Evolutionary conservation across 768 basidiomycete genomes (phyloP).

Genomic region (Amanita polypyramis): DNA sequence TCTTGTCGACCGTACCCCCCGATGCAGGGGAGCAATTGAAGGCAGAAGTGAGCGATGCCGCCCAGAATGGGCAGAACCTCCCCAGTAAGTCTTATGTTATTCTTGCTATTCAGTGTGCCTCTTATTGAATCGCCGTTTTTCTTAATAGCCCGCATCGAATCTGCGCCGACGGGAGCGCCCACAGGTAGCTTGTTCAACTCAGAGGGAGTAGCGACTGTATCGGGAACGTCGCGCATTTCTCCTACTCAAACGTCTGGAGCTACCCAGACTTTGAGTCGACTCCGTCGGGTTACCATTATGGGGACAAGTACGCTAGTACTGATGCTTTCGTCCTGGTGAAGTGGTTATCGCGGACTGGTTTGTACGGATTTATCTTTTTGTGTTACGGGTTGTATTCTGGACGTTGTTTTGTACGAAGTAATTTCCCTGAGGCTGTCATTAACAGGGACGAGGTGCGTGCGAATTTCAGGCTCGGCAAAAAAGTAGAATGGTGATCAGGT

Average conservation of each 20-base stretch:
- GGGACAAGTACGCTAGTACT: too few relatives aligned
- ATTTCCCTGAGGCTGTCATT: too few relatives aligned
- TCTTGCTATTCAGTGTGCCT: background rate
- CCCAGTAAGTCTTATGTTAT: background rate
- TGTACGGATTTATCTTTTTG: too few relatives aligned
- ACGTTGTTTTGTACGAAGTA: too few relatives aligned
- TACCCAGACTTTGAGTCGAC: background rate
- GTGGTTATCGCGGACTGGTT: too few relatives aligned
- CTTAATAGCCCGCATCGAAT: background rate
- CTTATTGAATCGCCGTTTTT: background rate
- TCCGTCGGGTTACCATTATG: too few relatives aligned
- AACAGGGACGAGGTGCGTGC: too few relatives aligned
- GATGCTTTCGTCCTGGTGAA: too few relatives aligned
- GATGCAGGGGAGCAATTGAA: conserved; percentile 32
- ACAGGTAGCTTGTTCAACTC: background rate
- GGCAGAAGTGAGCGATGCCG: background rate
- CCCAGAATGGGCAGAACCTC: background rate
- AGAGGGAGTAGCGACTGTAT: background rate
- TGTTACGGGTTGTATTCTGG: too few relatives aligned
- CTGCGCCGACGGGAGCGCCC: background rate
- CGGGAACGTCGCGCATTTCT: background rate
- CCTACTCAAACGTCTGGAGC: background rate
- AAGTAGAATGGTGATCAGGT: too few relatives aligned
- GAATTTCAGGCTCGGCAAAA: too few relatives aligned
- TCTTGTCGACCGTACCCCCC: conserved; percentile 58